Conservation (phyloP, 805 yeast genomes). For the Kazachstania viticola region DNA sequence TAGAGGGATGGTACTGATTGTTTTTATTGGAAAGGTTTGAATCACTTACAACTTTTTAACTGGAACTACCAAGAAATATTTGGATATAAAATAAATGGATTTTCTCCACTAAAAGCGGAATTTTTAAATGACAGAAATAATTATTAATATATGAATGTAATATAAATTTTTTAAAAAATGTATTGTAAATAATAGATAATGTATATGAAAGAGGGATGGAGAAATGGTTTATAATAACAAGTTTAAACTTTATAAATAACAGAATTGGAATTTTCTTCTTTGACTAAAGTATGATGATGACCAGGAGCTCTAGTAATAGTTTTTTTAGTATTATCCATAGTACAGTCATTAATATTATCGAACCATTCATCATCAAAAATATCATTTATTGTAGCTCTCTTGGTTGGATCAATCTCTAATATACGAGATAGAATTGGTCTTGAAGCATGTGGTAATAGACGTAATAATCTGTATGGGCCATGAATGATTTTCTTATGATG, state of each 20-base stretch:
- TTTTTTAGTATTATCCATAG: constrained; percentile 31
- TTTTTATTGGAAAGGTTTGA: no score
- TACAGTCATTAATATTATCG: constrained; percentile 47
- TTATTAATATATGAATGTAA: no score
- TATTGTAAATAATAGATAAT: no score
- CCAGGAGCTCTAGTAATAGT: constrained; percentile 32
- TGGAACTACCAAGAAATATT: no score
- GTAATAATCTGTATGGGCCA: constrained; percentile 73
- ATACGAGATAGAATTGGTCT: constrained; percentile 61
- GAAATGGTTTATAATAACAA: no score
- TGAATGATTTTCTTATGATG: constrained; percentile 46
- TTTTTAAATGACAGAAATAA: no score
- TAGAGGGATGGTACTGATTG: no score
- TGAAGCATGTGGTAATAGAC: constrained; percentile 71
- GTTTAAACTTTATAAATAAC: constrained; percentile 3
- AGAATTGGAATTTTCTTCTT: constrained; percentile 30
- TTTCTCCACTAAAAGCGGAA: no score
- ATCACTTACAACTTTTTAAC: no score
- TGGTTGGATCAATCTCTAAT: constrained; percentile 46
- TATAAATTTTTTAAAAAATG: no score
- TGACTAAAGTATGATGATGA: constrained; percentile 39
- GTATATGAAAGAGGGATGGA: no score
- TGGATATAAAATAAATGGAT: no score
- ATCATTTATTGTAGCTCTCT: constrained; percentile 57
- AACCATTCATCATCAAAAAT: constrained; percentile 65